phyloP scores from a whole-genome alignment of 352 stramenopile species.

The Globisporangium viniferum region DNA sequence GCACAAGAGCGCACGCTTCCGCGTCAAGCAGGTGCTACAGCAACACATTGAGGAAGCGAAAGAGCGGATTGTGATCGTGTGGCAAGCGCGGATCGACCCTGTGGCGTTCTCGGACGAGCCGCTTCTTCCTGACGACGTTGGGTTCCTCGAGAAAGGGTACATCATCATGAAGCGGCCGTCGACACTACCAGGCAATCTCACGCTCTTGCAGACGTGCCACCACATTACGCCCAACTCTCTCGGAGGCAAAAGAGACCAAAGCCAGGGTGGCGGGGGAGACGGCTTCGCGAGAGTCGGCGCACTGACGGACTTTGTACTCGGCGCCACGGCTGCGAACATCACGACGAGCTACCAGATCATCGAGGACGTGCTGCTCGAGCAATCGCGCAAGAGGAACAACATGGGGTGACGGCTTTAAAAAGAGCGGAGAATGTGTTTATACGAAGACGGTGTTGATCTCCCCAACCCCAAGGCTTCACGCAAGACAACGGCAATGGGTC shows the following conservation, averaged over 20 bases:
- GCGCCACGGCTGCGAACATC: slow-evolving; percentile 20
- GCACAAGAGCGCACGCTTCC: slow-evolving; percentile 32
- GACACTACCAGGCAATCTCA: slow-evolving; percentile 2
- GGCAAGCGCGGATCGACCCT: slow-evolving; percentile 35
- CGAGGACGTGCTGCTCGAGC: slow-evolving; percentile 22
- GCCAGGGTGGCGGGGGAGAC: not conserved
- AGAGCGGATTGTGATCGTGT: slow-evolving; percentile 46
- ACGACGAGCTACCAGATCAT: slow-evolving; percentile 22
- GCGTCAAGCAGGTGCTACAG: slow-evolving; percentile 33
- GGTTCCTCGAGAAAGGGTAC: slow-evolving; percentile 44
- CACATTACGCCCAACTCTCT: slow-evolving; percentile 18
- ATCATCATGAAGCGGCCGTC: slow-evolving; percentile 28
- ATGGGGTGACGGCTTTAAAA: not conserved
- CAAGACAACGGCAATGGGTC: too few relatives aligned
- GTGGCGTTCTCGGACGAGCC: slow-evolving; percentile 36
- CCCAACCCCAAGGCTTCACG: too few relatives aligned
- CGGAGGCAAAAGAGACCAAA: not conserved
- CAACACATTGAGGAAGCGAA: slow-evolving; percentile 21
- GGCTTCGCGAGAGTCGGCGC: slow-evolving; percentile 11
- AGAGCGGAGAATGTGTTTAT: too few relatives aligned
- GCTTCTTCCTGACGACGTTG: slow-evolving; percentile 27
- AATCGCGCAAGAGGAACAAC: not conserved
- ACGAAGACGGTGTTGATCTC: too few relatives aligned
- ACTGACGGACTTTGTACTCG: slow-evolving; percentile 26
- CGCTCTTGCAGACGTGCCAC: slow-evolving; percentile 22